phyloP scores from a whole-genome alignment of 2,329 filamentous ascomycete species.

The Clonostachys rhizophaga region DNA sequence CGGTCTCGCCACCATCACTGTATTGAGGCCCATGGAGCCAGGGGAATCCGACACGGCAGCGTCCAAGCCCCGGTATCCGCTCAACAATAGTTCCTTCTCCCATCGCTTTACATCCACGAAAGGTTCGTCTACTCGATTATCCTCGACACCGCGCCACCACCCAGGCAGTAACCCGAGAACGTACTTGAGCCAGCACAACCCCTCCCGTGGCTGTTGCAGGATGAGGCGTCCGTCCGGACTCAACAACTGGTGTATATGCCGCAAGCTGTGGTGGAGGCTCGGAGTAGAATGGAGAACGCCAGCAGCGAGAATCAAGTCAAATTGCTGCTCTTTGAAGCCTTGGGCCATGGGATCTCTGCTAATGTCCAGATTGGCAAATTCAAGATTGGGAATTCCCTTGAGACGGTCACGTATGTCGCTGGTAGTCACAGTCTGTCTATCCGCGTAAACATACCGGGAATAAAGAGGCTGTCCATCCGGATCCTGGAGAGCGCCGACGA shows the following conservation, averaged over 20 bases:
- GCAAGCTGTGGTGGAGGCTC: slow-evolving; percentile 13
- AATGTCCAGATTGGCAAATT: slow-evolving; percentile 12
- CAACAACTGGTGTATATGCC: slow-evolving; percentile 23
- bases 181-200: slow-evolving; percentile 17
- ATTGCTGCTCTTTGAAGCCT: slow-evolving; percentile 19
- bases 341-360: slow-evolving; percentile 16
- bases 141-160: slow-evolving; percentile 26
- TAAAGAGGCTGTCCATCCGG: slow-evolving; percentile 7
- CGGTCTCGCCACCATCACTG: neutral
- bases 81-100: slow-evolving; percentile 14
- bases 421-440: slow-evolving; percentile 19
- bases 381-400: slow-evolving; percentile 6
- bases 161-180: slow-evolving; percentile 18
- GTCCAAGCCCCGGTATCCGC: slow-evolving; percentile 12
- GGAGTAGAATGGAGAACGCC: slow-evolving; percentile 29
- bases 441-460: slow-evolving; percentile 20
- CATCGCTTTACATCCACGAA: slow-evolving; percentile 13
- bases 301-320: slow-evolving; percentile 29
- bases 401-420: slow-evolving; percentile 17
- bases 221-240: slow-evolving; percentile 20
- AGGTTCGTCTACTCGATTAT: slow-evolving; percentile 15
- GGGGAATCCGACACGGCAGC: neutral
- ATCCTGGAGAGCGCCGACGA: slow-evolving; percentile 16
- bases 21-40: too few relatives aligned
- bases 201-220: slow-evolving; percentile 16